Evolutionary conservation across 2,329 filamentous ascomycete genomes (phyloP).

Genomic region (Epichloe coenophiala): DNA sequence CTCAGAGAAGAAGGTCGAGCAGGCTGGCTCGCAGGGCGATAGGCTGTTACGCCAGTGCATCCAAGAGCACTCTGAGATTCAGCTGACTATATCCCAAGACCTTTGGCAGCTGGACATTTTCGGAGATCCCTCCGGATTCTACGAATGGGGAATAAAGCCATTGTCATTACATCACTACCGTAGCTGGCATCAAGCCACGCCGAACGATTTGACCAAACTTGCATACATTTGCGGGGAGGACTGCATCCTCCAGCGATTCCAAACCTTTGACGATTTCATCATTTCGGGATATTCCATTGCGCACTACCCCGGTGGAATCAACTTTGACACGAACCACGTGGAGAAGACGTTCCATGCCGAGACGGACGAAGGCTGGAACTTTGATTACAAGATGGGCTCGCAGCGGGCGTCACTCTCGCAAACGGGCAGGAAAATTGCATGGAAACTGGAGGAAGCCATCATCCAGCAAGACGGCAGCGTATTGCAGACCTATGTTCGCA

Average conservation of each 20-base stretch:
- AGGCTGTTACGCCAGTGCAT: slow-evolving; percentile 28
- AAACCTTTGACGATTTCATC: slow-evolving; percentile 37
- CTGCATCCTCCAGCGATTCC: slow-evolving; percentile 45
- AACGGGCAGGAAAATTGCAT: slow-evolving; percentile 36
- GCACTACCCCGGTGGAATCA: slow-evolving; percentile 37
- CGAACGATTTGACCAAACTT: slow-evolving; percentile 41
- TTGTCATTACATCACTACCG: slow-evolving; percentile 52
- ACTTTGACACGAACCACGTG: slow-evolving; percentile 33
- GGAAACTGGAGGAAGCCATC: slow-evolving; percentile 36
- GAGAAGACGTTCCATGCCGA: slow-evolving; percentile 38
- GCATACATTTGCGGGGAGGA: slow-evolving; percentile 32
- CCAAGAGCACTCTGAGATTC: slow-evolving; percentile 44
- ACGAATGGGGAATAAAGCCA: slow-evolving; percentile 44
- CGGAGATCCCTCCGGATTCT: slow-evolving; percentile 48
- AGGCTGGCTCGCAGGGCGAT: slow-evolving; percentile 3
- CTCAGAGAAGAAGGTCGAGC: slow-evolving; percentile 15
- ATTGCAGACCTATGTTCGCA: slow-evolving; percentile 37
- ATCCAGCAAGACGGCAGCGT: slow-evolving; percentile 34
- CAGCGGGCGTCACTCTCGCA: slow-evolving; percentile 31
- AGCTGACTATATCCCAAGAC: slow-evolving; percentile 38
- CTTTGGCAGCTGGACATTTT: slow-evolving; percentile 48
- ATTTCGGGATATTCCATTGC: slow-evolving; percentile 46
- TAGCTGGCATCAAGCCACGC: slow-evolving; percentile 39
- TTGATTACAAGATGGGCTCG: slow-evolving; percentile 36
- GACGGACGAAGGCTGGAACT: slow-evolving; percentile 31